A percentile compares a stretch with the other conserved stretches of the same genome.
Evolutionary conservation across 2,329 filamentous ascomycete genomes (phyloP).

Genomic region (Akanthomyces lecanii): DNA sequence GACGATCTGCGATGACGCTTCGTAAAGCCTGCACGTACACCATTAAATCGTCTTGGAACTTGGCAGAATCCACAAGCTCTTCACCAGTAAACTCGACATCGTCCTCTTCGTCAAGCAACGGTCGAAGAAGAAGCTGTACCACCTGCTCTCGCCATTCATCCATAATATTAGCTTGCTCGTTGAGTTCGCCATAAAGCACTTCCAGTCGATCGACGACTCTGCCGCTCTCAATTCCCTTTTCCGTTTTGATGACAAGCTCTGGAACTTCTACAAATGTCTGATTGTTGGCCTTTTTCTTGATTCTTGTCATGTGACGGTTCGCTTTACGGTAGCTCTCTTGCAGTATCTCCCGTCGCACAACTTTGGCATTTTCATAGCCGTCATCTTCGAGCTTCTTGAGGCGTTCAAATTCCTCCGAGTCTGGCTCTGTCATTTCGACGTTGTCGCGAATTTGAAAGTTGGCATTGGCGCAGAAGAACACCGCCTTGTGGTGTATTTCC

Average conservation of each 20-base stretch:
- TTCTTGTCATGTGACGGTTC: slow-evolving; percentile 53
- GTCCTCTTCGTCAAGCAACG: slow-evolving; percentile 79
- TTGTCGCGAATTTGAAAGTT: slow-evolving; percentile 80
- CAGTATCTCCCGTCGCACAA: slow-evolving; percentile 74
- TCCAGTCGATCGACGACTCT: slow-evolving; percentile 63
- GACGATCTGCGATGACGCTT: slow-evolving; percentile 72
- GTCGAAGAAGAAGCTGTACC: slow-evolving; percentile 65
- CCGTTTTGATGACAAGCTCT: slow-evolving; percentile 45
- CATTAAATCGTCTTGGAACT: slow-evolving; percentile 82
- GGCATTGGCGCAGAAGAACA: slow-evolving; percentile 81
- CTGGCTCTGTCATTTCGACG: slow-evolving; percentile 56
- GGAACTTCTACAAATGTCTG: slow-evolving; percentile 61
- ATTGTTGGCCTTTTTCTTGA: slow-evolving; percentile 49
- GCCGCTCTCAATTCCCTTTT: slow-evolving; percentile 68
- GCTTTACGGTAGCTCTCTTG: slow-evolving; percentile 41
- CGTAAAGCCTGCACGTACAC: slow-evolving; percentile 78
- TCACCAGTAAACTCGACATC: slow-evolving; percentile 73
- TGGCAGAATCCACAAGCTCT: slow-evolving; percentile 84
- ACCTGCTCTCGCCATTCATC: slow-evolving; percentile 72
- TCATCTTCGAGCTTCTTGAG: slow-evolving; percentile 68
- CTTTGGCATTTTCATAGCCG: slow-evolving; percentile 74
- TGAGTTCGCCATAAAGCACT: slow-evolving; percentile 60
- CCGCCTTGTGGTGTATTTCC: slow-evolving; percentile 75
- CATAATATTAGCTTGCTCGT: slow-evolving; percentile 67
- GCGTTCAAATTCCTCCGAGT: slow-evolving; percentile 60